Evolutionary conservation across 2,329 filamentous ascomycete species (phyloP).

Genomic region (Biscogniauxia mediterranea): DNA sequence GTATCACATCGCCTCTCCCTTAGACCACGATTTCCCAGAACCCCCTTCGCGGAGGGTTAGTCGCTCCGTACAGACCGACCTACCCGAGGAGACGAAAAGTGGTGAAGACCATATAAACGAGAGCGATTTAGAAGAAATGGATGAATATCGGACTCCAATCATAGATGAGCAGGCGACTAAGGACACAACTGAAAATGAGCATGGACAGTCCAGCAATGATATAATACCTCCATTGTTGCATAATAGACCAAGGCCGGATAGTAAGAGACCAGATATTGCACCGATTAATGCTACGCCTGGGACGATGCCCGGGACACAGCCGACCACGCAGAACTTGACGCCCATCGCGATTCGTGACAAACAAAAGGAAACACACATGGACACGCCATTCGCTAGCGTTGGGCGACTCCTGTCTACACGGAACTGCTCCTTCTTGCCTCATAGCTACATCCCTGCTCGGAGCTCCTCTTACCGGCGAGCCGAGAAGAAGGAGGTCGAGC

Average conservation of each 20-base stretch:
- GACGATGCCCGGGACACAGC: conserved; percentile 1
- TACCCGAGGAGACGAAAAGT: conserved; percentile 2
- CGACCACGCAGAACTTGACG: conserved; percentile 5
- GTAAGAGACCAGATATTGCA: conserved; percentile 11
- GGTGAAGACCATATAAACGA: conserved; percentile 24
- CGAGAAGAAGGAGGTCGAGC: conserved; percentile 9
- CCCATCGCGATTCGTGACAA: conserved; percentile 5
- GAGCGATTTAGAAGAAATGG: conserved; percentile 23
- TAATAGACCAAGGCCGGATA: not conserved
- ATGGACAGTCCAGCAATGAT: not conserved
- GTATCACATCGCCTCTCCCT: conserved; percentile 14
- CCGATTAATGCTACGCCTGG: conserved; percentile 7
- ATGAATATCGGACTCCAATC: not conserved
- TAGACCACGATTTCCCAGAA: conserved; percentile 20
- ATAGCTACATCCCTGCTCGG: conserved; percentile 12
- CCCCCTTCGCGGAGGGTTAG: conserved; percentile 8
- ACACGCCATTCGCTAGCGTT: not conserved
- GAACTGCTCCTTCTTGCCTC: not conserved
- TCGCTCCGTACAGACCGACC: conserved; percentile 12
- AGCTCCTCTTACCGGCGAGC: conserved; percentile 16
- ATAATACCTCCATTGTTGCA: not conserved
- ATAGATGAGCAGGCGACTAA: not conserved
- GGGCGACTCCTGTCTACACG: not conserved
- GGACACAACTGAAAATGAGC: not conserved
- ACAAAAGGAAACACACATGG: conserved; percentile 2